phyloP scores from a whole-genome alignment of 1,284 basidiomycete species.

The Gymnopus androsaceus region DNA sequence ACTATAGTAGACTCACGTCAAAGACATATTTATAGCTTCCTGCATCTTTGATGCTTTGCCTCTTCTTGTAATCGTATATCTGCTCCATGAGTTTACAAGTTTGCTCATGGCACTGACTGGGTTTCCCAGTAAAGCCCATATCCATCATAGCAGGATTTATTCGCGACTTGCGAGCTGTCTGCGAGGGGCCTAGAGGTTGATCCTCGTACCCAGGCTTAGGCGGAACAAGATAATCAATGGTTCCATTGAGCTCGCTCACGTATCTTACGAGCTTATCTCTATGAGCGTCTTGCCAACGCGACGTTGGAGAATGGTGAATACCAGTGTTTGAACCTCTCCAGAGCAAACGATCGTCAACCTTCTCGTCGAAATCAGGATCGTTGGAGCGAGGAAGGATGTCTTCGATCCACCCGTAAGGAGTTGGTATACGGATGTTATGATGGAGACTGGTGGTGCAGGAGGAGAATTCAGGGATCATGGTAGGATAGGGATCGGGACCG shows the following conservation, averaged over 20 bases:
- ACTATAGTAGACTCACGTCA: conserved; percentile 45
- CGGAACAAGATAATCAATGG: conserved; percentile 30
- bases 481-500: conserved; percentile 50
- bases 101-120: conserved; percentile 48
- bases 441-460: conserved; percentile 59
- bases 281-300: conserved; percentile 56
- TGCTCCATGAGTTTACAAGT: conserved; percentile 39
- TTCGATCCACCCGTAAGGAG: conserved; percentile 46
- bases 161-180: conserved; percentile 34
- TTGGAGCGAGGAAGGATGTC: conserved; percentile 38
- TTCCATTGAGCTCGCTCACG: conserved; percentile 36
- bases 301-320: conserved; percentile 45
- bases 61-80: conserved; percentile 49
- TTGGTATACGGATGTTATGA: conserved; percentile 59
- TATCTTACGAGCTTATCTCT: conserved; percentile 38
- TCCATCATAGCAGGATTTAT: conserved; percentile 59
- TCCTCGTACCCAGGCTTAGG: conserved; percentile 15
- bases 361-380: conserved; percentile 58
- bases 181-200: conserved; percentile 44
- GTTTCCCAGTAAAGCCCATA: conserved; percentile 54
- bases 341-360: conserved; percentile 51
- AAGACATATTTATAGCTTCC: conserved; percentile 68
- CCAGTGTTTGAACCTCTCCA: conserved; percentile 73
- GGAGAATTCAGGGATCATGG: conserved; percentile 57
- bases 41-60: conserved; percentile 45